Conservation (phyloP, 164 flowering plant genomes). For the Dillenia turbinata region DNA sequence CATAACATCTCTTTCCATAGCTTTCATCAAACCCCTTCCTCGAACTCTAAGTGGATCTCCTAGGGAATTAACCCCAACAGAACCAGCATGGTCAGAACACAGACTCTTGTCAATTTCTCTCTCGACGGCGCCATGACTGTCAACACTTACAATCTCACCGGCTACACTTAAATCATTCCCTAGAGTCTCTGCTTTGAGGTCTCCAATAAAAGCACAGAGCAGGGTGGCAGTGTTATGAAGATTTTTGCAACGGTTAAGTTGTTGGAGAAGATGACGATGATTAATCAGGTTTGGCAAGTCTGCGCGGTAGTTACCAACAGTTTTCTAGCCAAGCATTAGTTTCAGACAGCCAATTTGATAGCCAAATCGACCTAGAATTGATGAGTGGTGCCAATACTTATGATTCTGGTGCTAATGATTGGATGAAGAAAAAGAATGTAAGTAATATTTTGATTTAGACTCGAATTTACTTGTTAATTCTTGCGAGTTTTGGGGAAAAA, state of each 20-base stretch:
- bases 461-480: background rate
- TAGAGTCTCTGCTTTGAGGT: conserved; percentile 28
- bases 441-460: conserved; percentile 9
- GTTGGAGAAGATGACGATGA: conserved; percentile 18
- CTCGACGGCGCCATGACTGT: conserved; percentile 27
- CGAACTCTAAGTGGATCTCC: conserved; percentile 23
- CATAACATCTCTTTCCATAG: conserved; percentile 17
- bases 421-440: conserved; percentile 36
- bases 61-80: conserved; percentile 32
- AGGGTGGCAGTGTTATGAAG: conserved; percentile 24
- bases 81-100: conserved; percentile 26
- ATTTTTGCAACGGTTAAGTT: conserved; percentile 41
- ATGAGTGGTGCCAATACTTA: conserved; percentile 19
- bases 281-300: conserved; percentile 90
- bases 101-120: conserved; percentile 20
- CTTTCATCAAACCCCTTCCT: conserved; percentile 22
- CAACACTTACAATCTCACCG: conserved; percentile 26
- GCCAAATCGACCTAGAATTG: conserved; percentile 47
- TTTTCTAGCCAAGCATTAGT: conserved; percentile 34
- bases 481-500: too few relatives aligned
- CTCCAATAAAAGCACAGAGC: conserved; percentile 23
- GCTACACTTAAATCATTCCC: conserved; percentile 20
- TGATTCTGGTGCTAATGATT: conserved; percentile 13
- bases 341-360: conserved; percentile 35
- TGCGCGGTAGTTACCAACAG: conserved; percentile 38